A percentile compares a stretch with the other conserved stretches of the same genome.
Conservation (phyloP, 2,329 filamentous ascomycete species). For the Phyllosticta ampelicida region DNA sequence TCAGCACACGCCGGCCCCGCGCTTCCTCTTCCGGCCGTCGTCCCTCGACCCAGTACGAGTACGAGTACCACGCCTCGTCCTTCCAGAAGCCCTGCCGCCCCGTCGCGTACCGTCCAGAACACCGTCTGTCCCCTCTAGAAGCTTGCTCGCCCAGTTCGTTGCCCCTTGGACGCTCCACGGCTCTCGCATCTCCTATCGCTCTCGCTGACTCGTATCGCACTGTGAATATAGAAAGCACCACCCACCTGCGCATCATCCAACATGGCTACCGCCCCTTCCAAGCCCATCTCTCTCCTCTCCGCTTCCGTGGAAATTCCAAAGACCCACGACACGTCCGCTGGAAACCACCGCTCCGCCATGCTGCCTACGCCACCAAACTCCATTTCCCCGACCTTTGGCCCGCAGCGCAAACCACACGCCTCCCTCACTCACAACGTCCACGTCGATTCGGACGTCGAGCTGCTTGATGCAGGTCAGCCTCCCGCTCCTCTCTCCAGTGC, state of each 20-base stretch:
- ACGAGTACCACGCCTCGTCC: slow-evolving; percentile 6
- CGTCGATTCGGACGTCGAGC: slow-evolving; percentile 71
- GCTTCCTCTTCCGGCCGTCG: slow-evolving; percentile 10
- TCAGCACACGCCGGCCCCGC: neutral
- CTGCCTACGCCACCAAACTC: slow-evolving; percentile 91
- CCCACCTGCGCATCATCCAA: slow-evolving; percentile 12
- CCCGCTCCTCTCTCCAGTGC: slow-evolving; percentile 32
- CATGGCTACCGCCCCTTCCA: slow-evolving; percentile 25
- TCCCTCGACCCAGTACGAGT: neutral
- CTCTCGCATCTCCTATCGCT: slow-evolving; percentile 7
- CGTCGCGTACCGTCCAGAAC: neutral
- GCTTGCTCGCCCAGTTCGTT: neutral
- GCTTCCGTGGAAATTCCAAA: slow-evolving; percentile 19
- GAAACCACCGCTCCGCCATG: slow-evolving; percentile 25
- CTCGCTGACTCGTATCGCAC: slow-evolving; percentile 19
- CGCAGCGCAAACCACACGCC: slow-evolving; percentile 59
- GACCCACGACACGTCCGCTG: slow-evolving; percentile 20
- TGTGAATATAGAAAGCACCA: slow-evolving; percentile 11
- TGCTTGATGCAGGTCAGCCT: slow-evolving; percentile 53
- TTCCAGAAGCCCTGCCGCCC: neutral
- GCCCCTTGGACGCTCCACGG: slow-evolving; percentile 2
- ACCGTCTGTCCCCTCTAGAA: neutral
- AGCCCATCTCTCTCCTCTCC: slow-evolving; percentile 31
- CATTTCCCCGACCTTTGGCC: slow-evolving; percentile 77
- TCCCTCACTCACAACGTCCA: slow-evolving; percentile 41